Evolutionary conservation across 257 asterid genomes (phyloP).

Genomic region (Solanum pinnatisectum): DNA sequence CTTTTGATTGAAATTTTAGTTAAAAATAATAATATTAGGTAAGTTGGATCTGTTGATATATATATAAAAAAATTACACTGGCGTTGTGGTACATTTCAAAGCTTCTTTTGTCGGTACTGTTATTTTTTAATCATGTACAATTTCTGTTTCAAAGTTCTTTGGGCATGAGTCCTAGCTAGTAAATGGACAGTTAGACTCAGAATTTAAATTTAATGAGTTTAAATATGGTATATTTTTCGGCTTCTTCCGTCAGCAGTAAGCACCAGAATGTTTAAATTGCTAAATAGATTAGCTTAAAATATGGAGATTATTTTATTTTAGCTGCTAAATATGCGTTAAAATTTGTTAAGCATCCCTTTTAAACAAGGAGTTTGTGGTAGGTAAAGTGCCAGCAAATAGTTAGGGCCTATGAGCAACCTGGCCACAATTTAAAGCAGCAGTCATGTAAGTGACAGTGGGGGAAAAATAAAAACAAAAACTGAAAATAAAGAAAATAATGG

Average conservation of each 20-base stretch:
- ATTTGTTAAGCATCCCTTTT: too few relatives aligned
- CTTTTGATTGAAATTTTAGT: neutral
- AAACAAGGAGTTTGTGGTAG: neutral
- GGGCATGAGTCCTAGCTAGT: too few relatives aligned
- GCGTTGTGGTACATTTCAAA: neutral
- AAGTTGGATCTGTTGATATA: neutral
- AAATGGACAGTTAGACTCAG: too few relatives aligned
- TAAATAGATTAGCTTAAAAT: too few relatives aligned
- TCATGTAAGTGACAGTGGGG: neutral
- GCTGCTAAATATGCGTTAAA: neutral
- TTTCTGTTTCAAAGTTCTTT: neutral
- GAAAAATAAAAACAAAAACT: too few relatives aligned
- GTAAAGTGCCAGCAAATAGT: neutral
- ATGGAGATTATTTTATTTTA: neutral
- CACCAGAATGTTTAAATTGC: too few relatives aligned
- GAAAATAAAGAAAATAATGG: neutral
- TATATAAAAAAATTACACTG: neutral
- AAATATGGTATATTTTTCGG: too few relatives aligned
- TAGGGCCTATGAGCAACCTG: neutral
- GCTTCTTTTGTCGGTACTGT: neutral
- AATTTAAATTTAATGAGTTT: too few relatives aligned
- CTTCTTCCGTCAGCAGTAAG: accelerated
- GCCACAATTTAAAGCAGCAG: neutral
- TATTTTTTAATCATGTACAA: neutral
- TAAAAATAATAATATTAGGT: too few relatives aligned